Evolutionary conservation across 1,139 yeast species (phyloP).

Genomic region (Magnusiomyces fungicola): DNA sequence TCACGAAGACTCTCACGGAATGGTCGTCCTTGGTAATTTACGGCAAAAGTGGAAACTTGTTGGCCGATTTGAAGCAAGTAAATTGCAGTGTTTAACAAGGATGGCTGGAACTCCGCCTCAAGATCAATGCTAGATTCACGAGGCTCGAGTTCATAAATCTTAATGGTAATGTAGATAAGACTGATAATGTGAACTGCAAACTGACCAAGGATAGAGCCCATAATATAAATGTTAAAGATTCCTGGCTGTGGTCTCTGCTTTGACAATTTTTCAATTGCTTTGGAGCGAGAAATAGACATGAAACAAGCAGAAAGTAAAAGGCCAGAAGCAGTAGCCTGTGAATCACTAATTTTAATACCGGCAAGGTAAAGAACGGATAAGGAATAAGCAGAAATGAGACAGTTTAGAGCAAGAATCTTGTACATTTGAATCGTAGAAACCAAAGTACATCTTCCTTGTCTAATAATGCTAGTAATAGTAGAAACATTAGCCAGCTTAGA

Average conservation of each 20-base stretch:
- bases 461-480: constrained; percentile 85
- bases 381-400: constrained; percentile 94
- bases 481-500: constrained; percentile 89
- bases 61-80: constrained; percentile 90
- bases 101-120: constrained; percentile 83
- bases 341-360: constrained; percentile 97
- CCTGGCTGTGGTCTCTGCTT: constrained; percentile 98
- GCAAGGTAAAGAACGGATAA: constrained; percentile 90
- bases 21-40: constrained; percentile 95
- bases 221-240: constrained; percentile 85
- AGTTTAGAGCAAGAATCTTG: constrained; percentile 91
- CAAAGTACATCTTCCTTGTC: constrained; percentile 98
- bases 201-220: constrained; percentile 96
- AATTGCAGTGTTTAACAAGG: constrained; percentile 91
- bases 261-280: constrained; percentile 80
- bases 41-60: constrained; percentile 96
- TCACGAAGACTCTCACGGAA: constrained; percentile 86
- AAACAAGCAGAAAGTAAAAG: constrained; percentile 87
- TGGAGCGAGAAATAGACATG: constrained; percentile 90
- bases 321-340: constrained; percentile 92
- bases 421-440: constrained; percentile 98
- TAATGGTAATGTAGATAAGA: constrained; percentile 71
- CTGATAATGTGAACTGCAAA: constrained; percentile 87
- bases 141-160: constrained; percentile 84
- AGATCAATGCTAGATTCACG: constrained; percentile 82